A percentile compares a stretch with the other conserved stretches of the same genome.
Conservation (phyloP, 495 filamentous ascomycete genomes). For the Daldinia decipiens region DNA sequence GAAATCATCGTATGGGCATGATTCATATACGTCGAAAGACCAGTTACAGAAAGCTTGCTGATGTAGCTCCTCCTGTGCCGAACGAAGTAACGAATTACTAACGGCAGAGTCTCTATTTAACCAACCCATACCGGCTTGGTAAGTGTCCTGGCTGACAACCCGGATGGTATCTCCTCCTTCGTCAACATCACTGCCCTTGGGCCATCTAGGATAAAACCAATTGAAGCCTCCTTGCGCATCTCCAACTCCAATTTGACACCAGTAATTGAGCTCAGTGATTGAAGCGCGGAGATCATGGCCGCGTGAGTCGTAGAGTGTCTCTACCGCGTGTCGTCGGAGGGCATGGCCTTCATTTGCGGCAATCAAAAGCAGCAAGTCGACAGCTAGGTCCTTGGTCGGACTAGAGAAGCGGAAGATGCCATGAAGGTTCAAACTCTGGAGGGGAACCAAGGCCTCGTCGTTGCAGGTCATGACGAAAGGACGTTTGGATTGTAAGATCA, state of each 20-base stretch:
- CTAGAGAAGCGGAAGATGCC: constrained; percentile 84
- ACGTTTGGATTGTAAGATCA: constrained; percentile 85
- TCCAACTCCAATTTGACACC: constrained; percentile 97
- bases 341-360: constrained; percentile 93
- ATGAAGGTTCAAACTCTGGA: constrained; percentile 75
- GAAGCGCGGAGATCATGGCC: constrained; percentile 78
- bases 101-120: constrained; percentile 65
- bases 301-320: constrained; percentile 73
- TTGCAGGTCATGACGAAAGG: constrained; percentile 97
- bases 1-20: constrained; percentile 50
- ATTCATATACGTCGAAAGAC: constrained; percentile 63
- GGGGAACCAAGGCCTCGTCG: constrained; percentile 79
- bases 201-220: constrained; percentile 86
- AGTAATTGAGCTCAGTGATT: constrained; percentile 90
- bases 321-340: constrained; percentile 71
- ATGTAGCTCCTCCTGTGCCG: constrained; percentile 63
- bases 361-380: constrained; percentile 83
- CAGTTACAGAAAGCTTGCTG: constrained; percentile 66
- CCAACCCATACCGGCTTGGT: constrained; percentile 80
- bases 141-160: constrained; percentile 87
- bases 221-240: constrained; percentile 86
- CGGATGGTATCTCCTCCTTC: constrained; percentile 70
- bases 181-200: constrained; percentile 73
- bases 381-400: constrained; percentile 72
- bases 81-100: constrained; percentile 23